A percentile compares a stretch with the other conserved stretches of the same genome.
Evolutionary conservation across 345 rosid genomes (phyloP).

Genomic region (Ceriops decandra): DNA sequence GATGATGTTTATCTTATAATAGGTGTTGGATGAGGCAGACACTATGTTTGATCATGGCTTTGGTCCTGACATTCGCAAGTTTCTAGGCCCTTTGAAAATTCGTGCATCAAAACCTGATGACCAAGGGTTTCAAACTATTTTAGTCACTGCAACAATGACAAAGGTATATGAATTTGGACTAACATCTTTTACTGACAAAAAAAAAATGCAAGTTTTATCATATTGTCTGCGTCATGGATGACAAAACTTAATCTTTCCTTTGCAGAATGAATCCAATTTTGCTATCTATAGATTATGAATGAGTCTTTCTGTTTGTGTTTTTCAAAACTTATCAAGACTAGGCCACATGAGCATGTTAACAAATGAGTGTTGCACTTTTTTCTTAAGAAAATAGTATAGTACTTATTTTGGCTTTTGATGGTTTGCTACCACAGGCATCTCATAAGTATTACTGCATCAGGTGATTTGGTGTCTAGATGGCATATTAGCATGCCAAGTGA

Average conservation of each 20-base stretch:
- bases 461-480: too few species aligned
- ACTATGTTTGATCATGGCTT: slow-evolving; percentile 98
- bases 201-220: background rate
- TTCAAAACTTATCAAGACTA: background rate
- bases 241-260: background rate
- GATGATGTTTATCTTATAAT: slow-evolving; percentile 24
- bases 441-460: too few species aligned
- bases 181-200: background rate
- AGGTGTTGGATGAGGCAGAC: slow-evolving; percentile 99
- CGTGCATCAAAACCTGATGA: slow-evolving; percentile 64
- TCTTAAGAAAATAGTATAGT: too few species aligned
- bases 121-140: slow-evolving; percentile 76
- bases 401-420: too few species aligned
- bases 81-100: slow-evolving; percentile 73
- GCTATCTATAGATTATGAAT: background rate
- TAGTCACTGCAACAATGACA: slow-evolving; percentile 93
- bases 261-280: background rate
- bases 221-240: background rate
- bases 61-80: slow-evolving; percentile 92
- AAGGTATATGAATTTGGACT: slow-evolving; percentile 39
- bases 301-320: background rate
- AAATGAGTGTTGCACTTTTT: background rate
- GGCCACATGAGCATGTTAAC: background rate
- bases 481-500: too few species aligned
- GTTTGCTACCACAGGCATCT: too few species aligned